Conservation (phyloP, 805 yeast species). For the Candida andamanensis region DNA sequence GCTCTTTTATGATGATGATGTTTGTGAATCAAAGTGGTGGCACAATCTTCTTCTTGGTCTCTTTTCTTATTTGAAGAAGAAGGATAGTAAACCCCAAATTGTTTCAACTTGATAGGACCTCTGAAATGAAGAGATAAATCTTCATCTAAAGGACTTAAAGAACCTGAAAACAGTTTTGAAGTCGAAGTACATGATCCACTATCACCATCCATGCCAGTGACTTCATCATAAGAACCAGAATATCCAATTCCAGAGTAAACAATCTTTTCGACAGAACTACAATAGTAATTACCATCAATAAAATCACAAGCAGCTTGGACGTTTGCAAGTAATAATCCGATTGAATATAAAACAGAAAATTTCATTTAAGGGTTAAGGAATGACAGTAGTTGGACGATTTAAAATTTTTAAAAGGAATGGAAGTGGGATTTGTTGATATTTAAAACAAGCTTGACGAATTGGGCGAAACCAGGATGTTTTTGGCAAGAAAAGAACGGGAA, state of each 20-base stretch:
- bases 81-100: slow-evolving; percentile 89
- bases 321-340: slow-evolving; percentile 9
- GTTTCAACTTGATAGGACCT: slow-evolving; percentile 76
- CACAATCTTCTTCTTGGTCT: slow-evolving; percentile 38
- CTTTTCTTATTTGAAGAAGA: slow-evolving; percentile 34
- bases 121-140: slow-evolving; percentile 86
- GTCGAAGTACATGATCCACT: slow-evolving; percentile 65
- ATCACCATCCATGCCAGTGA: slow-evolving; percentile 68
- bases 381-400: slow-evolving; percentile 1
- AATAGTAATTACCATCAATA: slow-evolving; percentile 71
- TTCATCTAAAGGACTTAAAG: slow-evolving; percentile 76
- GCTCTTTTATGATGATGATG: slow-evolving; percentile 57
- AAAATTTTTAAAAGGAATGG: not conserved
- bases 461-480: not conserved
- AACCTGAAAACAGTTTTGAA: slow-evolving; percentile 57
- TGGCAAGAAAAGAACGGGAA: not conserved
- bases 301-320: slow-evolving; percentile 8
- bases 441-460: not conserved
- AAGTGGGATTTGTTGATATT: not conserved
- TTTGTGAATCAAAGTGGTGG: slow-evolving; percentile 38
- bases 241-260: slow-evolving; percentile 71
- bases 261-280: slow-evolving; percentile 64
- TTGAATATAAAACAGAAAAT: slow-evolving; percentile 9
- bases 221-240: slow-evolving; percentile 78
- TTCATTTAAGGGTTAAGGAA: slow-evolving; percentile 7